These are phyloP conservation scores for Acephala macrosclerotiorum DNA, from an alignment of 2,329 filamentous ascomycete species.

Conservation along the genomic window DNA sequence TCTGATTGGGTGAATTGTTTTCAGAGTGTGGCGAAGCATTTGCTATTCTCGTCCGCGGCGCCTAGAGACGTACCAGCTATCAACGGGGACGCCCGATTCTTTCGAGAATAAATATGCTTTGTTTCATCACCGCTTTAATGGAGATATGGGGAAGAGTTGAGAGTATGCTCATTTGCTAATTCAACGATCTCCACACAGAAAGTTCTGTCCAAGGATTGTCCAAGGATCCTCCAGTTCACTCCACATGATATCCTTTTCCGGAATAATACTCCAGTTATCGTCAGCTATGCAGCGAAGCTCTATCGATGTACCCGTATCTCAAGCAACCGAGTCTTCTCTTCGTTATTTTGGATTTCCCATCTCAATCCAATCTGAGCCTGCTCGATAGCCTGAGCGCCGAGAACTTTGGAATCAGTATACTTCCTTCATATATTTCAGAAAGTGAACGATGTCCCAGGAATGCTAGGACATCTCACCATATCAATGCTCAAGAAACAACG, in stretches of 20 bases:
- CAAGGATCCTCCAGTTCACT: background rate
- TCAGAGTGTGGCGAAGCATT: conserved; percentile 21
- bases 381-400: background rate
- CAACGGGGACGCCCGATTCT: conserved; percentile 11
- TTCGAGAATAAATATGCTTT: background rate
- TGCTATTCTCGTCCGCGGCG: conserved; percentile 25
- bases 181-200: conserved; percentile 4
- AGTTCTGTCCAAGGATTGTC: background rate
- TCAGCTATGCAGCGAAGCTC: background rate
- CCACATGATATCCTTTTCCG: background rate
- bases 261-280: background rate
- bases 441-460: too few species aligned
- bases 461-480: too few species aligned
- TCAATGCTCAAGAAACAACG: too few species aligned
- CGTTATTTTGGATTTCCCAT: background rate
- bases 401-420: too few species aligned
- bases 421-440: too few species aligned
- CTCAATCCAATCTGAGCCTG: conserved; percentile 12
- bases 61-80: conserved; percentile 1
- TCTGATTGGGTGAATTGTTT: conserved; percentile 7
- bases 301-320: conserved; percentile 3
- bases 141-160: background rate
- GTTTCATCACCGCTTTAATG: background rate
- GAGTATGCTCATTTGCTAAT: conserved; percentile 7
- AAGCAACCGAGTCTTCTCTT: background rate